Evolutionary conservation across 257 asterid genomes (phyloP).

Genomic region (Forsythia suspensa): DNA sequence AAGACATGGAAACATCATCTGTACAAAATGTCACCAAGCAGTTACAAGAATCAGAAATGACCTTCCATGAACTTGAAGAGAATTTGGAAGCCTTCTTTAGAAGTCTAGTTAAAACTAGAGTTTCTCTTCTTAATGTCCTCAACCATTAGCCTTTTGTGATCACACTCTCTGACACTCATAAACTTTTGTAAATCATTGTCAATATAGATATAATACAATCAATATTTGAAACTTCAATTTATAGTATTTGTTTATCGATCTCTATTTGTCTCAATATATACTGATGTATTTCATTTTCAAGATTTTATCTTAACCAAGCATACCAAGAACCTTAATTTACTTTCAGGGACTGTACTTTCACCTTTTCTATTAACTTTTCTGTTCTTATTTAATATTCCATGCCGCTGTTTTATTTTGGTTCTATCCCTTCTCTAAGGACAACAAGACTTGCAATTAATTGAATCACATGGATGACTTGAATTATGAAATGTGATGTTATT

Average conservation of each 20-base stretch:
- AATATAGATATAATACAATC: neutral
- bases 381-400: too few species aligned
- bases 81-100: conserved; percentile 3
- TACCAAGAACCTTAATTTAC: neutral
- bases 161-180: neutral
- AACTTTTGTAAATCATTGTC: neutral
- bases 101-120: conserved; percentile 23
- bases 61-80: conserved; percentile 20
- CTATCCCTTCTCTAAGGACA: neutral
- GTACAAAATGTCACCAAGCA: conserved; percentile 17
- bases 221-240: neutral
- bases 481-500: too few species aligned
- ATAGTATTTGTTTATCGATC: neutral
- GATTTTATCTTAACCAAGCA: neutral
- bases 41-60: conserved; percentile 2
- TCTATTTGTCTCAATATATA: neutral
- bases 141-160: conserved; percentile 14
- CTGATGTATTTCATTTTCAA: neutral
- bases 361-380: neutral
- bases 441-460: neutral
- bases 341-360: neutral
- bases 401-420: neutral
- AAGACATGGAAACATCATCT: neutral
- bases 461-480: neutral
- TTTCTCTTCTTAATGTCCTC: conserved; percentile 27